Evolutionary conservation across 169 alveolate species (phyloP).

Genomic region (Plasmodium chabaudi): DNA sequence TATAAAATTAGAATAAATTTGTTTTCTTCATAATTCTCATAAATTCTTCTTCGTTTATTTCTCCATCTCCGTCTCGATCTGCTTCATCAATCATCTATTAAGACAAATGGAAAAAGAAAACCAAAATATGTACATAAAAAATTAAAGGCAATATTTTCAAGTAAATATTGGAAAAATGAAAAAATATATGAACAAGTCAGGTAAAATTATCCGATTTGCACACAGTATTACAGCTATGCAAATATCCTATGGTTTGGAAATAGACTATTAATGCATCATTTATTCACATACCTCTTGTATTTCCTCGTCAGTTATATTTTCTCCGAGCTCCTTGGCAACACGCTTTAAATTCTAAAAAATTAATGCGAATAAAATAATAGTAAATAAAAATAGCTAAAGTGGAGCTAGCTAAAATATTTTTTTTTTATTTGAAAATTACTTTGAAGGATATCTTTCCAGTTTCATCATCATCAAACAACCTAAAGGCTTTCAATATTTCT

Average conservation of each 20-base stretch:
- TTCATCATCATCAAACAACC: conserved; percentile 97
- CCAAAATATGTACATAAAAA: not conserved
- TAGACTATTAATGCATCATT: too few species aligned
- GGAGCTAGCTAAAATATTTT: not conserved
- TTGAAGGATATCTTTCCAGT: conserved; percentile 95
- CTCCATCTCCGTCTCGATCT: conserved; percentile 98
- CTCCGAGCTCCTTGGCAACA: conserved; percentile 99
- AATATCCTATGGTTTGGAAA: too few species aligned
- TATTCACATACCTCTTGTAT: conserved; percentile 88
- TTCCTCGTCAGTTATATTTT: conserved; percentile 97
- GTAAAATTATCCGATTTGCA: not conserved
- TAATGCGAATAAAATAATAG: conserved; percentile 14
- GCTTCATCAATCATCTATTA: conserved; percentile 98
- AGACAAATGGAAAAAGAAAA: conserved; percentile 3
- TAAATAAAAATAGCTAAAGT: not conserved
- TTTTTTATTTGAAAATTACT: conserved; percentile 77
- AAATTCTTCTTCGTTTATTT: conserved; percentile 97
- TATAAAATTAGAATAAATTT: conserved; percentile 89
- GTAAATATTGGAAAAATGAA: not conserved
- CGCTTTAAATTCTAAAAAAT: conserved; percentile 93
- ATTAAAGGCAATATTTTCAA: not conserved
- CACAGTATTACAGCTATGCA: too few species aligned
- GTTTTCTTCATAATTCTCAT: conserved; percentile 98
- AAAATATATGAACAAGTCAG: conserved; percentile 4
- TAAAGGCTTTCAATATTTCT: conserved; percentile 95